Base-by-base conservation (phyloP, 164 flowering plant genomes). In the Piper longum region DNA sequence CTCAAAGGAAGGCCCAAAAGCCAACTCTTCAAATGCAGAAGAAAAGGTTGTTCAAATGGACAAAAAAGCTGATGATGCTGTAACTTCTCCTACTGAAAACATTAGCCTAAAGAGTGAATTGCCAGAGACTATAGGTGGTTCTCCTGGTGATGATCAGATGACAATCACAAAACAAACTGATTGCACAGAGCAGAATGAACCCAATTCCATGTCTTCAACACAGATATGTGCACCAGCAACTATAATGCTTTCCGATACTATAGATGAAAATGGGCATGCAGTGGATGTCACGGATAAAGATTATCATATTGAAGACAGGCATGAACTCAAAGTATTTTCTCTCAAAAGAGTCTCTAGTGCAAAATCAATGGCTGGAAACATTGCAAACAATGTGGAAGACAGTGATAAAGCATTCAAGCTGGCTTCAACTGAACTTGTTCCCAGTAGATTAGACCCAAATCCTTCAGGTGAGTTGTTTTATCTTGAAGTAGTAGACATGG, bases 401-500 rank as follows among this genome's bases (percentile, higher is more conserved):
- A 44, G 6, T 44, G 8, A 44, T 44, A 9, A 44, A 5, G 48
- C 48, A 16, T 40, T 65, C 8, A 57, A 66, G 59, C 39, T 56
- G 40, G 57, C 68, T 60, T 16, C 44, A 16, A 36, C 17, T 43
- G 42, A 43, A 43, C 65, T 57, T 48, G 69, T 64, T 48, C 43
- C 57, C 67, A 64, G 57, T 8, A 55, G 62, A 26, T 63, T 54
- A 54, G 62, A 62, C 8, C 36, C 59, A 36, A 48, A 41, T 43
- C 56, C 54, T 43, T 66, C 76, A 39, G 13, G 16, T 11, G 69
- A 71, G 36, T 57, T 70, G 5, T 63, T 41, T 36, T 56, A 70
- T 51, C 64, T 54, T 41, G 70, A 72, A 69, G 65, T 63, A 67
- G 43, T 64, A 5, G 69, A 72, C 52, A 41, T 72, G 11, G 66